phyloP scores from a whole-genome alignment of 2,329 filamentous ascomycete species.

The Clarireedia homoeocarpa region DNA sequence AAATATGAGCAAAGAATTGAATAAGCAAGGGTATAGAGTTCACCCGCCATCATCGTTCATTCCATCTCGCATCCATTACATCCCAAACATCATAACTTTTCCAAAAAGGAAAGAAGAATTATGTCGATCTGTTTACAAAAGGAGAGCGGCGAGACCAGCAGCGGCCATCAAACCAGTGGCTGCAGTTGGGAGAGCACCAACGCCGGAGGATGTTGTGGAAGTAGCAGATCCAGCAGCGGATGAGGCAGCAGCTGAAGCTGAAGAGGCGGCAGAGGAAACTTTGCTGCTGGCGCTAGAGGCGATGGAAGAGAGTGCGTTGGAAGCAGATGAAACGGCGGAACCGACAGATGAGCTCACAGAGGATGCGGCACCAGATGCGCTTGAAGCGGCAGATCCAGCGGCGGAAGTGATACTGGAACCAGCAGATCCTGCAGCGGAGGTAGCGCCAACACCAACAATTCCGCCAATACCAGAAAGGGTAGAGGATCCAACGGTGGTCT shows the following conservation, averaged over 20 bases:
- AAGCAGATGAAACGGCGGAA: slow-evolving; percentile 8
- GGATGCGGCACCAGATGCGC: slow-evolving; percentile 20
- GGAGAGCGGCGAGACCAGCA: slow-evolving; percentile 26
- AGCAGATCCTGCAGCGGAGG: slow-evolving; percentile 17
- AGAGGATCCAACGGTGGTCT: slow-evolving; percentile 17
- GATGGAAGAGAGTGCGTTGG: slow-evolving; percentile 4
- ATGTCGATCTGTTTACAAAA: slow-evolving; percentile 23
- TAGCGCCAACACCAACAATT: slow-evolving; percentile 5
- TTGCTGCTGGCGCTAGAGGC: slow-evolving; percentile 8
- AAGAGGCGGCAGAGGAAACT: slow-evolving; percentile 8
- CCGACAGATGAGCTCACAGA: slow-evolving; percentile 6
- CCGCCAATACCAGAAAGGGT: slow-evolving; percentile 13
- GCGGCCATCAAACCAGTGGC: slow-evolving; percentile 23
- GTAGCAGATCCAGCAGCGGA: slow-evolving; percentile 3
- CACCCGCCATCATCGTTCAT: slow-evolving; percentile 11
- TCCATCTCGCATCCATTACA: slow-evolving; percentile 11
- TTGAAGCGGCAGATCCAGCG: slow-evolving; percentile 14
- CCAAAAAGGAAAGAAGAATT: background rate
- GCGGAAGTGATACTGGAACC: slow-evolving; percentile 16
- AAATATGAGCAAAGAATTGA: slow-evolving; percentile 24
- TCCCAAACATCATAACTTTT: slow-evolving; percentile 8
- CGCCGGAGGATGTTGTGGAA: background rate
- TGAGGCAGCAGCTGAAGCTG: slow-evolving; percentile 11
- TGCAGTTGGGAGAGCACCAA: slow-evolving; percentile 11
- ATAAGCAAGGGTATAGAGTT: slow-evolving; percentile 21